A percentile compares a stretch with the other conserved stretches of the same genome.
Evolutionary conservation across 2,329 filamentous ascomycete genomes (phyloP).

Genomic region (Pseudocercospora crystallina): DNA sequence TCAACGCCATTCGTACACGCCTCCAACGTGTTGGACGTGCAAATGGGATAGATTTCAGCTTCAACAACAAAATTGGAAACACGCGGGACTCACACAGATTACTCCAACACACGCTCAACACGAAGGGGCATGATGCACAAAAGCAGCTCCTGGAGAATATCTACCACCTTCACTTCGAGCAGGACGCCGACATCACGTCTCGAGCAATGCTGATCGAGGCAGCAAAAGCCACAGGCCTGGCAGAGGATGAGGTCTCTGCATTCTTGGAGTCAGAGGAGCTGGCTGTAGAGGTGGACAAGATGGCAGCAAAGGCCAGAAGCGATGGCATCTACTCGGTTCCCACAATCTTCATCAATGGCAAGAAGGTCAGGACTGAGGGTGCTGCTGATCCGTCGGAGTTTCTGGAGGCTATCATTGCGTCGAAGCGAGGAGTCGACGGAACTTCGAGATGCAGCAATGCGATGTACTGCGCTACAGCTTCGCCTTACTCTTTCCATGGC

Average conservation of each 20-base stretch:
- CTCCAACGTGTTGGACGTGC: conserved; percentile 33
- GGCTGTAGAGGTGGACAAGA: conserved; percentile 12
- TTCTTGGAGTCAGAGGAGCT: conserved; percentile 12
- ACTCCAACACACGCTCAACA: conserved; percentile 26
- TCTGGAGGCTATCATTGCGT: conserved; percentile 14
- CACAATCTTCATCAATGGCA: conserved; percentile 39
- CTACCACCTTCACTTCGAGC: conserved; percentile 34
- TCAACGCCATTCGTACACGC: conserved; percentile 31
- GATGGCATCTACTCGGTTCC: conserved; percentile 19
- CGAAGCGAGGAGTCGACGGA: not conserved
- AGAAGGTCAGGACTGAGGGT: conserved; percentile 16
- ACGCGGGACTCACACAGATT: conserved; percentile 39
- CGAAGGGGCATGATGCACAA: conserved; percentile 16
- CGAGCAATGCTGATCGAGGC: conserved; percentile 25
- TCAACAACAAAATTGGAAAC: conserved; percentile 36
- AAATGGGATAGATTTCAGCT: conserved; percentile 38
- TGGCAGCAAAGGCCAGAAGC: conserved; percentile 10
- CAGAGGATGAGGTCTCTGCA: conserved; percentile 11
- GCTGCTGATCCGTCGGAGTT: conserved; percentile 19
- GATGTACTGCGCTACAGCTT: conserved; percentile 12
- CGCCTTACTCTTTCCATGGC: conserved; percentile 9
- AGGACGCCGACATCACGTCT: conserved; percentile 34
- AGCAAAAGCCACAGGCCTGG: conserved; percentile 25
- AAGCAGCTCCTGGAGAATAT: conserved; percentile 30
- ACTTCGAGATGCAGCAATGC: too few relatives aligned